Conservation (phyloP, 495 filamentous ascomycete species). For the Hypoxylon fragiforme region DNA sequence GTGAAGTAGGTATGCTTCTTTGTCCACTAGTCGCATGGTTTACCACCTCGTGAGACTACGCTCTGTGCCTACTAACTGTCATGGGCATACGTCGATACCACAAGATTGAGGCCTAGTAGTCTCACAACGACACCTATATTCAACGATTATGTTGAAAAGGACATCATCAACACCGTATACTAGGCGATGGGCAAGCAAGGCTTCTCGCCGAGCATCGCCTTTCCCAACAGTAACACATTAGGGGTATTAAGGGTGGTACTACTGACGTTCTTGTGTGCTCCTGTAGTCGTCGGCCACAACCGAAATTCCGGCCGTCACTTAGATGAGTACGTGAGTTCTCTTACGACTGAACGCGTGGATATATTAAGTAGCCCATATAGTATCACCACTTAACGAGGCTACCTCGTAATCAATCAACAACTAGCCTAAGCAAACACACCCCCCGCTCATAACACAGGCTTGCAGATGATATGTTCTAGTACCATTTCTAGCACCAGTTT, state of each 20-base stretch:
- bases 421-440: not conserved
- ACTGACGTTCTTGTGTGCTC: constrained; percentile 6
- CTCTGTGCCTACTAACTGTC: constrained; percentile 1
- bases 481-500: not conserved
- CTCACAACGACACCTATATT: constrained; percentile 1
- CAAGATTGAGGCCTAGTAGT: not conserved
- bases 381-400: constrained; percentile 2
- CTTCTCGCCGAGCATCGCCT: constrained; percentile 1
- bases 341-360: not conserved
- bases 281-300: not conserved
- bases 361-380: not conserved
- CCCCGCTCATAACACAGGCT: too few species aligned
- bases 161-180: not conserved
- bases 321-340: not conserved
- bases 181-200: not conserved
- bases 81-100: constrained; percentile 2
- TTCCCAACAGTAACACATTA: not conserved
- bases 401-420: constrained; percentile 7
- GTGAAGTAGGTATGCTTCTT: not conserved
- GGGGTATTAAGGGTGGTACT: constrained; percentile 4
- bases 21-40: not conserved
- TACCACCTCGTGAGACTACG: constrained; percentile 11
- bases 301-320: not conserved
- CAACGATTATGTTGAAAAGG: not conserved
- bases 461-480: not conserved